These are phyloP conservation scores for Stylosanthes scabra DNA, from an alignment of 331 rosid species.

Conservation along the genomic window DNA sequence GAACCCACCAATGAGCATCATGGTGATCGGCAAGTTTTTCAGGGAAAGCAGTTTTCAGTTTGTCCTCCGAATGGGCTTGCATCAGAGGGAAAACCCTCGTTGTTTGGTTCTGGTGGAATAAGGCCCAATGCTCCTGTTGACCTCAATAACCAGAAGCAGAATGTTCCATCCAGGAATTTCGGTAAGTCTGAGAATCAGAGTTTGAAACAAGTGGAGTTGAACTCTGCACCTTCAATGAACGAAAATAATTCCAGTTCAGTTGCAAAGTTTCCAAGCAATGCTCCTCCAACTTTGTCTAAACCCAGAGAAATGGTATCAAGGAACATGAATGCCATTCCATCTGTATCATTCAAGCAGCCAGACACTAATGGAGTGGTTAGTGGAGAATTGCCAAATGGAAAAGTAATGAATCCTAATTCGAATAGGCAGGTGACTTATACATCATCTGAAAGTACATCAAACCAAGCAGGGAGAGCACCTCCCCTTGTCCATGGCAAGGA, in stretches of 20 bases:
- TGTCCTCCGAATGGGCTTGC: slow-evolving; percentile 48
- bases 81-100: slow-evolving; percentile 57
- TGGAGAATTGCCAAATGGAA: slow-evolving; percentile 78
- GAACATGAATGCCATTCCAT: slow-evolving; percentile 52
- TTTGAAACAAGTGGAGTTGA: slow-evolving; percentile 76
- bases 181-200: slow-evolving; percentile 64
- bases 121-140: slow-evolving; percentile 52
- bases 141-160: slow-evolving; percentile 53
- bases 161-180: slow-evolving; percentile 53
- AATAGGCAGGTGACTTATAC: slow-evolving; percentile 56
- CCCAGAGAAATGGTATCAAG: slow-evolving; percentile 63
- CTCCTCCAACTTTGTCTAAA: slow-evolving; percentile 61
- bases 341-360: slow-evolving; percentile 66
- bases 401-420: slow-evolving; percentile 43
- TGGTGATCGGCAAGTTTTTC: slow-evolving; percentile 44
- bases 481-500: slow-evolving; percentile 67
- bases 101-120: slow-evolving; percentile 57
- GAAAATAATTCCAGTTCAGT: slow-evolving; percentile 59
- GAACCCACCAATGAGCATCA: slow-evolving; percentile 51
- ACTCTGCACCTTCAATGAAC: slow-evolving; percentile 63
- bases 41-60: slow-evolving; percentile 50
- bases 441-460: slow-evolving; percentile 63
- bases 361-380: slow-evolving; percentile 62
- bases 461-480: slow-evolving; percentile 60
- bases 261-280: slow-evolving; percentile 60